phyloP scores from a whole-genome alignment of 208 protist genomes.

The Leishmania mexicana region DNA sequence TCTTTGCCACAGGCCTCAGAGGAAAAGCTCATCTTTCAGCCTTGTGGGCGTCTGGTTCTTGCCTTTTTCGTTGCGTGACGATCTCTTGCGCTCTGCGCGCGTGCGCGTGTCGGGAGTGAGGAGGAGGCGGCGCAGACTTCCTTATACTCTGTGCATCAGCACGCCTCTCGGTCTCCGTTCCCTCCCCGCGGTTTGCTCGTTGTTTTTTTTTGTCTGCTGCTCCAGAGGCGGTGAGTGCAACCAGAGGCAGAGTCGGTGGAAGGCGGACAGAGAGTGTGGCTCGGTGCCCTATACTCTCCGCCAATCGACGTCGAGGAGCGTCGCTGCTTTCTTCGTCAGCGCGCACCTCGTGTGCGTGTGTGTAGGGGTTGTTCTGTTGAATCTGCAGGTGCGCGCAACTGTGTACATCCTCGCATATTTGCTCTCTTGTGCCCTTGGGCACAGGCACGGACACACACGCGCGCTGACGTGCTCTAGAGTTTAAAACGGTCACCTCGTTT shows the following conservation, averaged over 20 bases:
- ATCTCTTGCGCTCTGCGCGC: not conserved
- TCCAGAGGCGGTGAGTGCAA: not conserved
- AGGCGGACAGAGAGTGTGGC: not conserved
- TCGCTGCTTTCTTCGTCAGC: not conserved
- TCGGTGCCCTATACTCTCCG: not conserved
- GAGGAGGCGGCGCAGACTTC: not conserved
- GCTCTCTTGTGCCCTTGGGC: not conserved
- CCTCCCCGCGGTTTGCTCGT: not conserved
- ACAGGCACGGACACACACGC: not conserved
- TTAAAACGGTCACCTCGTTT: not conserved
- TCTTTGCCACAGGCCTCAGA: not conserved
- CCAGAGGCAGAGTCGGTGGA: not conserved
- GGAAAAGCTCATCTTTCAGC: not conserved
- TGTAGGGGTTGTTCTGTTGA: not conserved
- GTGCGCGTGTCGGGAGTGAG: not conserved
- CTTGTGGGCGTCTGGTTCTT: not conserved
- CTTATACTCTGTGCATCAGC: not conserved
- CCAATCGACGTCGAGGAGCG: not conserved
- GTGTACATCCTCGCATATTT: not conserved
- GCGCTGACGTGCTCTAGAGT: not conserved
- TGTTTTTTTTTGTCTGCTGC: not conserved
- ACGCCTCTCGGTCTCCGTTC: not conserved
- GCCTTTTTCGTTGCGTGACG: not conserved
- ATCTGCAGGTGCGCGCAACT: not conserved
- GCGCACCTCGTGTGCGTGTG: not conserved